Base-by-base conservation (phyloP, 441 rosid genomes). In the Pelargonium australe region DNA sequence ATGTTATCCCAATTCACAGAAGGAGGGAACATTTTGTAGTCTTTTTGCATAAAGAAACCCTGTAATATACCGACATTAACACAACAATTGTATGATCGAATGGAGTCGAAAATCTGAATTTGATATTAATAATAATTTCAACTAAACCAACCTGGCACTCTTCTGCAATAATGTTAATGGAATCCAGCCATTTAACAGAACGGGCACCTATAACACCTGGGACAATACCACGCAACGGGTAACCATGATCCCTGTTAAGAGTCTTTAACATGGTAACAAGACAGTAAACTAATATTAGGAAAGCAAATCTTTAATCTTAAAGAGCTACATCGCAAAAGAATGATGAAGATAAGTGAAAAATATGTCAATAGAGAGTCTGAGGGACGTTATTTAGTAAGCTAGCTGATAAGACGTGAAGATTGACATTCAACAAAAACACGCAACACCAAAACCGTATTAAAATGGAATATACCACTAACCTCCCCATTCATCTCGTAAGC, bases 191-290 rank as follows among this genome's bases (percentile, higher is more conserved):
- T 80, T 92, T 95, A 76, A 95, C 99, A 1, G 99, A 95, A 77
- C 99, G 97, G 44, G 98, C 98, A 75, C 95, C 99, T 67, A 95
- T 92, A 67, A 90, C 90, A 81, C 99, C 98, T 0, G 99, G 99
- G 72, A 92, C 99, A 76, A 95, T 72, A 77, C 80, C 96, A 75
- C 99, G 82, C 72, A 95, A 65, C 5, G 99, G 99, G 72, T 83
- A 92, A 13, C 98, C 99, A 37, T 95, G 99, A 80, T 95, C 98
- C 83, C 97, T 83, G 82, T 89, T 92, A 71, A 95, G 86, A 79
- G 89, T 77, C 99, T 87, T 72, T 77, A 19, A 23, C 25, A 57
- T 9, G 19, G 9, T 17, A 57, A 17, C 28, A 57, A 17, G 67
- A 72, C 70, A 81, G 70, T 37, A 57, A 53, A 60, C 10, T 61